Evolutionary conservation across 2,329 filamentous ascomycete genomes (phyloP), one percentile per base, ranked within the genome.

Genomic region (Mycosphaerelloides madeirae): DNA sequence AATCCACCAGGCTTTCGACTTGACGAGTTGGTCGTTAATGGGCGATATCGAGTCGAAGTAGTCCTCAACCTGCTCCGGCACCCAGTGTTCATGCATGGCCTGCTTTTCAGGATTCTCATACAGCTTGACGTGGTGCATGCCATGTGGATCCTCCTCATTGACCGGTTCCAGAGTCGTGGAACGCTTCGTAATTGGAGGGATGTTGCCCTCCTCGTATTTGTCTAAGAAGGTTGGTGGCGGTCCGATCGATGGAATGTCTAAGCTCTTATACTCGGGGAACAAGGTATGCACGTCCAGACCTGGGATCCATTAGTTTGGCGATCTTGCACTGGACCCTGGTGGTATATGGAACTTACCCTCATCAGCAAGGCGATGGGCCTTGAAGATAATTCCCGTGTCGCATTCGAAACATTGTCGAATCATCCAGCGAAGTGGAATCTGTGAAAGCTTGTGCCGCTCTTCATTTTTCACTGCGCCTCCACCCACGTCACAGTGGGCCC

Each of bases 361-460:
- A 38, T 70, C 67, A 1, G 68, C 68, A 1, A 73, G 63, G 2
- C 54, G 50, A 5, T 61, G 59, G 0, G 66, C 63, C 31, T 64
- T 60, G 59, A 72, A 72, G 14, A 71, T 51, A 29, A 73, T 72
- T 1, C 68, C 70, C 0, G 70, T 72, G 38, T 72, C 56, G 57
- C 69, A 72, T 49, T 70, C 67, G 50, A 73, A 73, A 45, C 65
- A 68, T 51, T 73, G 69, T 15, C 70, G 62, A 9, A 74, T 61
- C 70, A 74, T 74, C 71, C 71, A 74, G 2, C 70, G 65, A 3
- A 74, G 60, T 4, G 70, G 70, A 12, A 72, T 72, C 3, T 66
- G 66, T 3, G 68, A 64, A 7, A 73, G 64, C 52, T 68, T 70
- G 43, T 73, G 69, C 2, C 69, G 62, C 31, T 58, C 59, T 28